Percentiles rank a stretch among this genome's conserved stretches.
Conservation (phyloP, 768 basidiomycete genomes). For the Dioszegia crocea region DNA sequence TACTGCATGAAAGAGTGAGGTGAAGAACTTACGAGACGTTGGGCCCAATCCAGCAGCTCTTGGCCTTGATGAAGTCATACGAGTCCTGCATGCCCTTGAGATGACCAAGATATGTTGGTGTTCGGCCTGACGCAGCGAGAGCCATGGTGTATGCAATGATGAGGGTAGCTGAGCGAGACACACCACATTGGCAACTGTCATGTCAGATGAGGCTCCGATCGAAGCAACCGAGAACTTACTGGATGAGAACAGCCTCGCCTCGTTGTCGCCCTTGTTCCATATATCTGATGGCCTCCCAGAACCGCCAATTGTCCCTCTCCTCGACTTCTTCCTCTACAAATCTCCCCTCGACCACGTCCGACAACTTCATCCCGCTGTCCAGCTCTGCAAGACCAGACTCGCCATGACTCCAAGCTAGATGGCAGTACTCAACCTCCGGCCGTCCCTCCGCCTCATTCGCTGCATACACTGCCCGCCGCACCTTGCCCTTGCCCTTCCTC, state of each 20-base stretch:
- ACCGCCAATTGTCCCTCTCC: constrained; percentile 22
- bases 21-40: constrained; percentile 44
- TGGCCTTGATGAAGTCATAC: constrained; percentile 47
- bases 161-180: constrained; percentile 47
- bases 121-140: constrained; percentile 36
- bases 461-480: constrained; percentile 19
- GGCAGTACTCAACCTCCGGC: constrained; percentile 39
- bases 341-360: constrained; percentile 8
- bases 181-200: constrained; percentile 48
- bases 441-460: constrained; percentile 5
- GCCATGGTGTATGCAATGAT: constrained; percentile 47
- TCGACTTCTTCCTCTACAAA: constrained; percentile 3
- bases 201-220: neutral
- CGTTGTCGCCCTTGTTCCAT: constrained; percentile 31
- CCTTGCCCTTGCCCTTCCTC: constrained; percentile 31
- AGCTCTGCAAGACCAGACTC: constrained; percentile 40
- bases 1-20: neutral
- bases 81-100: constrained; percentile 45
- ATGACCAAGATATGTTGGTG: constrained; percentile 31
- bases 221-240: constrained; percentile 33
- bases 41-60: constrained; percentile 41
- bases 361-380: constrained; percentile 16
- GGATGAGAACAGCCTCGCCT: constrained; percentile 44
- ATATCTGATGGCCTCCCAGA: constrained; percentile 41
- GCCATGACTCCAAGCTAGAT: constrained; percentile 47